A percentile compares a stretch with the other conserved stretches of the same genome.
These are phyloP conservation scores for Tetrahymena thermophila DNA, from an alignment of 73 alveolate species.

Conservation along the genomic window DNA sequence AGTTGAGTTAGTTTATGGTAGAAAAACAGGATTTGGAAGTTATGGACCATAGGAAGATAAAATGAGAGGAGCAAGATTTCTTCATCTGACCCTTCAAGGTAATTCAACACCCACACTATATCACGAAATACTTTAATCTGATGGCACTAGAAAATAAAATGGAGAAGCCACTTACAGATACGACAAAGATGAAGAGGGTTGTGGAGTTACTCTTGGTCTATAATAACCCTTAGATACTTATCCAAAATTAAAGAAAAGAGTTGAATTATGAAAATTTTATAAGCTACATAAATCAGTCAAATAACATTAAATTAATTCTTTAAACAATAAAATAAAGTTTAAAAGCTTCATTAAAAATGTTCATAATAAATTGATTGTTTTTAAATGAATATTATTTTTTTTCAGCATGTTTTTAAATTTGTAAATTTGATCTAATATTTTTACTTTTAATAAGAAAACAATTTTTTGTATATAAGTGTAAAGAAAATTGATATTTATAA, in stretches of 20 bases:
- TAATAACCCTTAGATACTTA: background rate
- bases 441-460: no score
- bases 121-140: background rate
- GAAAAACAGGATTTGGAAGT: slow-evolving; percentile 55
- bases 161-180: background rate
- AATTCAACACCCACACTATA: background rate
- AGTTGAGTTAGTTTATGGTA: slow-evolving; percentile 42
- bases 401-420: no score
- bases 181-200: background rate
- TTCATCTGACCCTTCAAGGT: background rate
- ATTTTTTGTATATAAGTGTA: no score
- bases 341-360: no score
- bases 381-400: no score
- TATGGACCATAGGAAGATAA: slow-evolving; percentile 6
- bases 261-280: background rate
- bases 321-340: no score
- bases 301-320: no score
- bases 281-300: no score
- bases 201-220: background rate
- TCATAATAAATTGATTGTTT: no score
- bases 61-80: background rate
- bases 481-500: no score
- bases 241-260: background rate
- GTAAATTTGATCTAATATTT: no score
- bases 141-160: background rate